Evolutionary conservation across 768 basidiomycete genomes (phyloP).

Genomic region (Tephrocybe sp.): DNA sequence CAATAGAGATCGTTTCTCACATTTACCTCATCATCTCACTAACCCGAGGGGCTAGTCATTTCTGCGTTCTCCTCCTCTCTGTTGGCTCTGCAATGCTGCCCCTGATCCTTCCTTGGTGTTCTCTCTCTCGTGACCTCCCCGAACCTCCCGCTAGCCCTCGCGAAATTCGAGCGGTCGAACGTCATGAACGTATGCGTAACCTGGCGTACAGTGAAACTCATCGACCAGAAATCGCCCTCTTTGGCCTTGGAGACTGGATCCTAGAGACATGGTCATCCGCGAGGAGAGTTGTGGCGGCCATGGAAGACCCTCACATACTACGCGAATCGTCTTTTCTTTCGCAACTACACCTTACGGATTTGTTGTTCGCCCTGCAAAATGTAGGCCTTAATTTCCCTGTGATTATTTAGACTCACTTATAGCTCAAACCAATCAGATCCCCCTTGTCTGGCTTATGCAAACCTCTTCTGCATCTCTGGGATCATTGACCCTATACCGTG

Average conservation of each 20-base stretch:
- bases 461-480: constrained; percentile 76
- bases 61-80: constrained; percentile 60
- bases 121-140: constrained; percentile 37
- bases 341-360: constrained; percentile 62
- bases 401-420: constrained; percentile 16
- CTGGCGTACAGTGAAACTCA: constrained; percentile 74
- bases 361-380: constrained; percentile 68
- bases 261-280: constrained; percentile 74
- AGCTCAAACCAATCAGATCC: constrained; percentile 49
- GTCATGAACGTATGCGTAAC: constrained; percentile 73
- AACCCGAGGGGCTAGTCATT: constrained; percentile 54
- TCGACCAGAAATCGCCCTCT: constrained; percentile 81
- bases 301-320: constrained; percentile 45
- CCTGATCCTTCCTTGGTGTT: constrained; percentile 53
- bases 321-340: constrained; percentile 49
- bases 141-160: constrained; percentile 49
- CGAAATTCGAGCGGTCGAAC: constrained; percentile 65
- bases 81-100: constrained; percentile 63
- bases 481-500: constrained; percentile 79
- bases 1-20: constrained; percentile 74
- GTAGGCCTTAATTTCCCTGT: constrained; percentile 36
- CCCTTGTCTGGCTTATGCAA: constrained; percentile 71
- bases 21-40: constrained; percentile 67
- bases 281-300: constrained; percentile 56
- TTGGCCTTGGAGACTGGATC: constrained; percentile 86